Evolutionary conservation across 169 alveolate species (phyloP).

Genomic region (Plasmodium blacklocki): DNA sequence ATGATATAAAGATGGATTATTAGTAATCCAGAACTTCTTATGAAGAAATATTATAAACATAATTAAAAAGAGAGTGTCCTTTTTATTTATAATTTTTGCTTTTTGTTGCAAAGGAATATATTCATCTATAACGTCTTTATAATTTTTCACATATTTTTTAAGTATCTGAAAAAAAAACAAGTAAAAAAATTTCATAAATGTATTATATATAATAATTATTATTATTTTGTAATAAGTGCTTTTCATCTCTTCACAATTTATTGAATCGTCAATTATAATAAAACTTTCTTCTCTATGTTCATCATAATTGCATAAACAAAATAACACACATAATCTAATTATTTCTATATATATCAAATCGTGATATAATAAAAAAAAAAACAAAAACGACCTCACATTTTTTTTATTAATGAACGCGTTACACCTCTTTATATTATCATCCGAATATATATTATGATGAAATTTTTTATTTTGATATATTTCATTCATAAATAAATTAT

Average conservation of each 20-base stretch:
- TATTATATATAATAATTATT: constrained; percentile 45
- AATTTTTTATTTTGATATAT: too few relatives aligned
- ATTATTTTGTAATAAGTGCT: constrained; percentile 32
- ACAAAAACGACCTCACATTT: constrained; percentile 3
- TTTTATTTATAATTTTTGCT: constrained; percentile 2
- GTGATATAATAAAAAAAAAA: constrained; percentile 45
- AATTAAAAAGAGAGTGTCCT: constrained; percentile 32
- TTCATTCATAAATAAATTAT: too few relatives aligned
- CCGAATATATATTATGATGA: too few relatives aligned
- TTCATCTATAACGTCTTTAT: constrained; percentile 9
- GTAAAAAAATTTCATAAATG: constrained; percentile 38
- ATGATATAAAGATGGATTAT: constrained; percentile 16
- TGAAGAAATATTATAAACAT: constrained; percentile 45
- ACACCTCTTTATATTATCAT: too few relatives aligned
- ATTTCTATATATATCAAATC: constrained; percentile 69
- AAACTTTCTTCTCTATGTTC: constrained; percentile 34
- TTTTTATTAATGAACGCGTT: not conserved
- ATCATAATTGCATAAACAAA: constrained; percentile 73
- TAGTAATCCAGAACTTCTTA: constrained; percentile 27
- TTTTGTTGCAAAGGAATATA: not conserved
- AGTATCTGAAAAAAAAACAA: constrained; percentile 19
- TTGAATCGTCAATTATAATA: constrained; percentile 51
- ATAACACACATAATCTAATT: constrained; percentile 57
- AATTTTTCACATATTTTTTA: constrained; percentile 24
- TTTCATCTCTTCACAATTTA: constrained; percentile 32